Base-by-base conservation (phyloP, 768 basidiomycete genomes). In the Mycena filopes region DNA sequence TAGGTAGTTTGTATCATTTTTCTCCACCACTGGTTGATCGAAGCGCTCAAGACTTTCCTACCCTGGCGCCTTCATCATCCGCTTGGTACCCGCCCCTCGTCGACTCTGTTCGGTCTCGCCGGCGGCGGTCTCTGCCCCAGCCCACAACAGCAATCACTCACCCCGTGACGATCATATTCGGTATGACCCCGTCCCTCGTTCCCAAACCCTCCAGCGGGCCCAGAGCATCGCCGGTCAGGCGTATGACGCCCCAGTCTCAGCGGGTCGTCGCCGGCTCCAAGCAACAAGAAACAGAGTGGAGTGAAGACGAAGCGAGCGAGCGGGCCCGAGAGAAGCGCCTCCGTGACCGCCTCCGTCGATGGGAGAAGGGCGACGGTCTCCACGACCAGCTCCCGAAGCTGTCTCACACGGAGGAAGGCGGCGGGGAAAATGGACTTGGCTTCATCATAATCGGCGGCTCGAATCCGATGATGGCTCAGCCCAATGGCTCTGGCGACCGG, bases 131-230 rank as follows among this genome's bases (percentile, higher is more conserved):
- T 4, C 78, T 90, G 10, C 77, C 87, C 1, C 81, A 87, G 29
- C 82, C 88, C 13, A 82, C 86, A 7, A 86, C 87, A n/a, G 84
- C 88, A 1, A 84, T 89, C 15, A 68, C 77, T 38, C 87, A 87
- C 72, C 93, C 95, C 3, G 92, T 90, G 70, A 87, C 90, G 10
- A 94, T 98, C 49, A 82, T 98, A 20, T 92, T 97, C 71, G 94
- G 95, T n/a, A 88, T 94, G 71, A 89, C 91, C 0, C 94, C 95
- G 28, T 80, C 92, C 4, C 78, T 95, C 12, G 68, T 70, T 50
- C 77, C 71, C 40, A 57, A 63, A 29, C 70, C 58, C 28, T 69
- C 75, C 26, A 65, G 77, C 4, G 70, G 70, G 2, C 71, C 81
- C 18, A 74, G 73, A 38, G 26, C 55, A 23, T 1, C 57, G 15